Conservation (phyloP, 805 yeast species). For the Candida cerambycidarum region DNA sequence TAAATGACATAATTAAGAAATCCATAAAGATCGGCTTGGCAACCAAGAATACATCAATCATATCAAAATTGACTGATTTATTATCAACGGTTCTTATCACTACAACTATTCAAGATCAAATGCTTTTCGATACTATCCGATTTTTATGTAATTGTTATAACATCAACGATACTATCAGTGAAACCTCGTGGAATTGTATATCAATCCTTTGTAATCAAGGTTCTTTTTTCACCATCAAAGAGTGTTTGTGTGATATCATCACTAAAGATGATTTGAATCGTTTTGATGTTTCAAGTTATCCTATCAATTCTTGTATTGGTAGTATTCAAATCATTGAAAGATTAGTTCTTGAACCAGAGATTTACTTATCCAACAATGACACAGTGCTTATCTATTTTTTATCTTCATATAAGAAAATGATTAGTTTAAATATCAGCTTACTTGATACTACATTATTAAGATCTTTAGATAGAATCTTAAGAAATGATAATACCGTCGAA, state of each 20-base stretch:
- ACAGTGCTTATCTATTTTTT: slow-evolving; percentile 24
- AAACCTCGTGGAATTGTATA: slow-evolving; percentile 39
- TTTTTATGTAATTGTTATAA: slow-evolving; percentile 47
- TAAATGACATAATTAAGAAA: slow-evolving; percentile 28
- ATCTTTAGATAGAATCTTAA: slow-evolving; percentile 40
- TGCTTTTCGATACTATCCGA: slow-evolving; percentile 37
- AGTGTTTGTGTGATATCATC: slow-evolving; percentile 13
- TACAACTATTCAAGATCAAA: slow-evolving; percentile 46
- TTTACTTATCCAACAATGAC: slow-evolving; percentile 24
- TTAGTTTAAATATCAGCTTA: slow-evolving; percentile 35
- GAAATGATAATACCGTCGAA: slow-evolving; percentile 18
- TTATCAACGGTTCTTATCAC: slow-evolving; percentile 44
- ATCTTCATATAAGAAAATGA: slow-evolving; percentile 27
- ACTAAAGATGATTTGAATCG: slow-evolving; percentile 12
- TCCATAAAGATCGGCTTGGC: slow-evolving; percentile 38
- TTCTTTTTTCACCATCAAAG: slow-evolving; percentile 21
- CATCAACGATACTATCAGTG: slow-evolving; percentile 33
- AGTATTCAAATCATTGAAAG: slow-evolving; percentile 37
- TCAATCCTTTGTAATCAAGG: slow-evolving; percentile 37
- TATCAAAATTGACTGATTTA: slow-evolving; percentile 39
- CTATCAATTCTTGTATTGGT: slow-evolving; percentile 36
- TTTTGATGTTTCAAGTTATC: slow-evolving; percentile 10
- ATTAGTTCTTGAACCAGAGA: slow-evolving; percentile 17
- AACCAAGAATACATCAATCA: slow-evolving; percentile 37
- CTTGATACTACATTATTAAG: slow-evolving; percentile 42